These are phyloP conservation scores for Exophiala phaeomuriformis DNA, from an alignment of 2,329 filamentous ascomycete species.

Conservation along the genomic window DNA sequence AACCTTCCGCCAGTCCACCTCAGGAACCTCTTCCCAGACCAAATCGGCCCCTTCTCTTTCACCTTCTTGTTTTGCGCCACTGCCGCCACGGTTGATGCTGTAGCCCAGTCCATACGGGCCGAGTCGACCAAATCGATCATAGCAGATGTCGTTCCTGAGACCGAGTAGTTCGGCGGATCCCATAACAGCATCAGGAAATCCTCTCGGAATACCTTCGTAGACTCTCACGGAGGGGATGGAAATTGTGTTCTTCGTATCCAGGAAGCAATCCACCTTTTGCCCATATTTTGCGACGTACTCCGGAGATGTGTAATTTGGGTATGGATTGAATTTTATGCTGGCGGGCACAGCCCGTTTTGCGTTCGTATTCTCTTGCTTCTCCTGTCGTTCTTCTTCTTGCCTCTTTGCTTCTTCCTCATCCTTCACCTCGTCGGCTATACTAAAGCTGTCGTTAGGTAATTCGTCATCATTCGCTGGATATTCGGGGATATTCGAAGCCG, in stretches of 20 bases:
- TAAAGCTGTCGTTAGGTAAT: constrained; percentile 30
- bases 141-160: constrained; percentile 78
- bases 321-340: constrained; percentile 59
- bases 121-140: constrained; percentile 80
- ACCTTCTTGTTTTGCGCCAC: constrained; percentile 76
- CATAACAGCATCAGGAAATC: constrained; percentile 75
- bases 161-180: constrained; percentile 81
- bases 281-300: constrained; percentile 52
- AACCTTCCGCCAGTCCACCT: constrained; percentile 69
- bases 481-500: constrained; percentile 64
- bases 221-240: constrained; percentile 63
- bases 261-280: constrained; percentile 65
- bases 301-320: constrained; percentile 55
- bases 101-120: constrained; percentile 90
- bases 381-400: constrained; percentile 29
- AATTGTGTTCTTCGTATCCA: constrained; percentile 61
- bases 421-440: constrained; percentile 14
- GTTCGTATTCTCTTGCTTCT: constrained; percentile 22
- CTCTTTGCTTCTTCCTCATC: constrained; percentile 12
- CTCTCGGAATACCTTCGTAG: constrained; percentile 69
- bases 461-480: constrained; percentile 62
- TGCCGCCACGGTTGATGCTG: constrained; percentile 66
- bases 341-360: constrained; percentile 25
- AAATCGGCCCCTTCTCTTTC: constrained; percentile 72
- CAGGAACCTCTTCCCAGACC: constrained; percentile 64